Evolutionary conservation across 2,329 filamentous ascomycete species (phyloP).

Genomic region (Talaromyces verruculosus): DNA sequence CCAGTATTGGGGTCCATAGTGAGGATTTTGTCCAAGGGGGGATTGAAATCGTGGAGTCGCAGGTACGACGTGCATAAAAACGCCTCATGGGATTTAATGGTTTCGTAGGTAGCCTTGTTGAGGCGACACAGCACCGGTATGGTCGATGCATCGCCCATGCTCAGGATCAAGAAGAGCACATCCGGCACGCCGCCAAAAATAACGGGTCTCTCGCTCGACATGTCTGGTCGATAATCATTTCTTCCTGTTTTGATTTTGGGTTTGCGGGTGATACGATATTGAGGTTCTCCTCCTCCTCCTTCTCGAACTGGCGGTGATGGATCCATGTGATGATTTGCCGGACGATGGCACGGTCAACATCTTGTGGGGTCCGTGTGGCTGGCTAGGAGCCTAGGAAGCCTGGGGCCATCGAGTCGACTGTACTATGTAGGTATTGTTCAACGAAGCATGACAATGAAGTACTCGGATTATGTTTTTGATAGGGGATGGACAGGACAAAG

Average conservation of each 20-base stretch:
- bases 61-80: constrained; percentile 33
- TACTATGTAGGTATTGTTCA: neutral
- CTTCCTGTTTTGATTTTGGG: neutral
- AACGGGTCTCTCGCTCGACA: constrained; percentile 18
- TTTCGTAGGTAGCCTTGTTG: constrained; percentile 31
- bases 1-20: constrained; percentile 32
- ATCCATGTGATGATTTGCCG: constrained; percentile 11
- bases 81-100: constrained; percentile 29
- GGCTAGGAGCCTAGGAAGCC: neutral
- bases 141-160: constrained; percentile 27
- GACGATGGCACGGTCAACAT: constrained; percentile 9
- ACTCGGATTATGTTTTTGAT: neutral
- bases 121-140: constrained; percentile 29
- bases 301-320: constrained; percentile 2
- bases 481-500: neutral
- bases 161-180: constrained; percentile 34
- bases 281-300: neutral
- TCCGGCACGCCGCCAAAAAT: constrained; percentile 31
- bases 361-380: constrained; percentile 15
- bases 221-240: constrained; percentile 18
- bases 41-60: constrained; percentile 50
- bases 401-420: neutral
- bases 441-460: neutral
- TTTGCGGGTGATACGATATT: neutral
- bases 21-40: constrained; percentile 60